A percentile compares a stretch with the other conserved stretches of the same genome.
These are phyloP conservation scores for Neurospora tetrasperma DNA, from an alignment of 495 filamentous ascomycete genomes.

Conservation along the genomic window DNA sequence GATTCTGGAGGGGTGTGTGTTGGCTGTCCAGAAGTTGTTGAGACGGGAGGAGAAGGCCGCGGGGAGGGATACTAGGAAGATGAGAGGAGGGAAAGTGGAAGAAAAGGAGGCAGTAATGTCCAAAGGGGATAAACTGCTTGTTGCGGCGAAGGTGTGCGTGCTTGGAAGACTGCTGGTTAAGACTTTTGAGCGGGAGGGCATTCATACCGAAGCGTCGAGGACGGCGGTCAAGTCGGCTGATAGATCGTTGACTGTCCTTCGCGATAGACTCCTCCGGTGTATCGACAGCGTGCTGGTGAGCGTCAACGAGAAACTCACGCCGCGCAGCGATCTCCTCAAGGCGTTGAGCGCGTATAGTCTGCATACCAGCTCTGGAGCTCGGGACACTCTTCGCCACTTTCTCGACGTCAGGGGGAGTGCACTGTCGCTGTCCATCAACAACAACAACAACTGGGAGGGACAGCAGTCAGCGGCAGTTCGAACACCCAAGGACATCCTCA, in stretches of 20 bases:
- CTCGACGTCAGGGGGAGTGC: conserved; percentile 59
- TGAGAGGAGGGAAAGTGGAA: conserved; percentile 19
- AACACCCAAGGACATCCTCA: conserved; percentile 41
- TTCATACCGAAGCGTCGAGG: conserved; percentile 27
- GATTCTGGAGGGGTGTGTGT: conserved; percentile 31
- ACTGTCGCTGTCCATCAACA: conserved; percentile 47
- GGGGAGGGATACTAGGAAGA: background rate
- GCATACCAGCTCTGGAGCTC: conserved; percentile 68
- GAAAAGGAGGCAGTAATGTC: background rate
- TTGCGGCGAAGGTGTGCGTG: conserved; percentile 74
- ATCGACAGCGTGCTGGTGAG: conserved; percentile 57
- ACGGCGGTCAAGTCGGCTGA: conserved; percentile 52
- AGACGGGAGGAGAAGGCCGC: conserved; percentile 32
- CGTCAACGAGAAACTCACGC: conserved; percentile 16
- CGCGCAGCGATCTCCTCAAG: conserved; percentile 49
- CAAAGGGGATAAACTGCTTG: conserved; percentile 42
- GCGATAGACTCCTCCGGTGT: conserved; percentile 46
- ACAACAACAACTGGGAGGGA: conserved; percentile 18
- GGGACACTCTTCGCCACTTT: conserved; percentile 75
- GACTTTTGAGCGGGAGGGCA: conserved; percentile 20
- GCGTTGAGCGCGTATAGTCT: conserved; percentile 75
- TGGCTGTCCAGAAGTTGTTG: conserved; percentile 28
- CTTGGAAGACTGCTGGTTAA: conserved; percentile 49
- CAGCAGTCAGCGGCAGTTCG: conserved; percentile 13
- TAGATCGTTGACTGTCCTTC: conserved; percentile 48